These are phyloP conservation scores for Diplocarpon mali DNA, from an alignment of 2,329 filamentous ascomycete genomes.

Conservation along the genomic window DNA sequence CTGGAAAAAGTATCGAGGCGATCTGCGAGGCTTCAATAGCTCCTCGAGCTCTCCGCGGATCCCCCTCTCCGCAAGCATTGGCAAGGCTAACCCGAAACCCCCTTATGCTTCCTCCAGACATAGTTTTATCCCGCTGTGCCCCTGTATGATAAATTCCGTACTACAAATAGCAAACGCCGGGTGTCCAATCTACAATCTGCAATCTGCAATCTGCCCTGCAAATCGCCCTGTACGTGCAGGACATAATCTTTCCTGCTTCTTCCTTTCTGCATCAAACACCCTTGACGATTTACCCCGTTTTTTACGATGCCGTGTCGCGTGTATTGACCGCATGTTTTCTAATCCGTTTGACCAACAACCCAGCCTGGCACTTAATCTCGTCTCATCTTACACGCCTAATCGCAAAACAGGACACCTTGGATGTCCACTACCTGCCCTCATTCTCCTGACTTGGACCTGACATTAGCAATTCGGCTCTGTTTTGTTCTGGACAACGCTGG, in stretches of 20 bases:
- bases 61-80: background rate
- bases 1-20: no score
- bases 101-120: slow-evolving; percentile 2
- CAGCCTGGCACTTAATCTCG: background rate
- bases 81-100: background rate
- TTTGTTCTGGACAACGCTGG: background rate
- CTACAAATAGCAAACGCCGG: no score
- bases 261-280: no score
- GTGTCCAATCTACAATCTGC: no score
- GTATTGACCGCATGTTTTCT: slow-evolving; percentile 7
- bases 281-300: slow-evolving; percentile 3
- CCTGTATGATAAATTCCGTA: slow-evolving; percentile 16
- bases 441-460: background rate
- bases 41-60: no score
- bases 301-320: slow-evolving; percentile 11
- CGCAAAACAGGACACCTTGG: slow-evolving; percentile 3
- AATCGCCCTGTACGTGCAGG: no score
- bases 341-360: background rate
- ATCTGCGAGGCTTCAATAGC: no score
- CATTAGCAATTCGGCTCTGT: background rate
- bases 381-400: background rate
- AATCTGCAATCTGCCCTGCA: no score
- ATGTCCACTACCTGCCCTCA: background rate
- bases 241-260: no score
- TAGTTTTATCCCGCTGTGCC: slow-evolving; percentile 4